phyloP scores from a whole-genome alignment of 2,329 filamentous ascomycete species.

The Clonostachys chloroleuca region DNA sequence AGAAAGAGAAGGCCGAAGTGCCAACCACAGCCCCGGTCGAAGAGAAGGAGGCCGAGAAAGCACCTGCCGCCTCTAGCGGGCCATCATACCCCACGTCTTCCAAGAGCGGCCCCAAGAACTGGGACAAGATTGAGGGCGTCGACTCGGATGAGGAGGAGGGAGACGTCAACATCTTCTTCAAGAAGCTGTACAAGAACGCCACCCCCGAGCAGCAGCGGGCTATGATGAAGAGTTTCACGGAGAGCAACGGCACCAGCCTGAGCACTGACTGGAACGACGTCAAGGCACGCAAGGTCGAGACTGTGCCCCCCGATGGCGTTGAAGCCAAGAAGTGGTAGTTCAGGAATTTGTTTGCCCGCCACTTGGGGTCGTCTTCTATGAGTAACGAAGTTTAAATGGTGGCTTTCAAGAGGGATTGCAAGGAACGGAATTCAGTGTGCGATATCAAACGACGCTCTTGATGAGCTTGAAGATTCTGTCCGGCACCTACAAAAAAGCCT shows the following conservation, averaged over 20 bases:
- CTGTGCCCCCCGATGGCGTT: conserved; percentile 70
- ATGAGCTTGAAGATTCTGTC: no score
- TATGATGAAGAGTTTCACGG: conserved; percentile 96
- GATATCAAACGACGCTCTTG: no score
- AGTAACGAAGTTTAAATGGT: no score
- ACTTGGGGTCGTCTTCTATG: no score
- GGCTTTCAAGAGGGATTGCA: no score
- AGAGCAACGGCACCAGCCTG: conserved; percentile 89
- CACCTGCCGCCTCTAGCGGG: conserved; percentile 3
- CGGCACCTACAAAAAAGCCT: no score
- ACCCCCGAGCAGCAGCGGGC: conserved; percentile 79
- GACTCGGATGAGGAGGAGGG: conserved; percentile 54
- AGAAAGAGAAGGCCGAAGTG: no score
- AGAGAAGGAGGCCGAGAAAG: background rate
- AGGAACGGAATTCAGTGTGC: no score
- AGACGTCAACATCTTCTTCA: conserved; percentile 81
- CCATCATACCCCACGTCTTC: conserved; percentile 85
- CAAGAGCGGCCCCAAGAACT: conserved; percentile 78
- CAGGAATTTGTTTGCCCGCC: conserved; percentile 5
- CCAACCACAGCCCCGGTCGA: no score
- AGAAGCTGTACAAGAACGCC: conserved; percentile 75
- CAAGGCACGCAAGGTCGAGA: conserved; percentile 65
- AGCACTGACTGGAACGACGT: conserved; percentile 93
- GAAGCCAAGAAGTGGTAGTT: conserved; percentile 66
- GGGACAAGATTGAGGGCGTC: conserved; percentile 69